Conservation (phyloP, 2,329 filamentous ascomycete genomes). For the Emergomyces pasteurianus region DNA sequence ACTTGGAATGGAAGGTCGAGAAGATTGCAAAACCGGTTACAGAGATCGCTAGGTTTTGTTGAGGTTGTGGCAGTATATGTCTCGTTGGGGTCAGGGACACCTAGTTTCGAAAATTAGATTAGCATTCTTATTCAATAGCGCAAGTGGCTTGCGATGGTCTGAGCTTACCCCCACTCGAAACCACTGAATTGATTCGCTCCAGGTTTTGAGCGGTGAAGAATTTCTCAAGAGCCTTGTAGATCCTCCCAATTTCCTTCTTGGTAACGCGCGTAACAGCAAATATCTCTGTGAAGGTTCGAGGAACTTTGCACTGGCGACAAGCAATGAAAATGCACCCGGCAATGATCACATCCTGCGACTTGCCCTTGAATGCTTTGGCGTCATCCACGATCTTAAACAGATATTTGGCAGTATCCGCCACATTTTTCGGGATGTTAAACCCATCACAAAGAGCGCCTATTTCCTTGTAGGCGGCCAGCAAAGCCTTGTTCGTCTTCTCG, state of each 20-base stretch:
- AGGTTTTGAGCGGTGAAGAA: slow-evolving; percentile 68
- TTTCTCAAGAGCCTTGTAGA: slow-evolving; percentile 85
- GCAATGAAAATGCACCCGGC: slow-evolving; percentile 97
- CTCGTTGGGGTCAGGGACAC: slow-evolving; percentile 39
- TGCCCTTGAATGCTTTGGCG: slow-evolving; percentile 86
- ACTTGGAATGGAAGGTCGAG: slow-evolving; percentile 64
- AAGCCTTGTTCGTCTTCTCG: slow-evolving; percentile 71
- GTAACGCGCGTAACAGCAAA: slow-evolving; percentile 84
- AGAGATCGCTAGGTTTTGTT: slow-evolving; percentile 72
- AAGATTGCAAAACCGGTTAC: slow-evolving; percentile 77
- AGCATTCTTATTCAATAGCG: not conserved
- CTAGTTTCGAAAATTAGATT: slow-evolving; percentile 9
- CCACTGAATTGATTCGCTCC: slow-evolving; percentile 40
- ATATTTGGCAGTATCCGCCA: slow-evolving; percentile 83
- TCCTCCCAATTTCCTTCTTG: slow-evolving; percentile 94
- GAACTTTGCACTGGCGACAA: slow-evolving; percentile 76
- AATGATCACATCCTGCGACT: slow-evolving; percentile 85
- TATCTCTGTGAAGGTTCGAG: slow-evolving; percentile 88
- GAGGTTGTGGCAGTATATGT: slow-evolving; percentile 61
- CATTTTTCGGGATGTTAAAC: slow-evolving; percentile 66
- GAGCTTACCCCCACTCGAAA: slow-evolving; percentile 44
- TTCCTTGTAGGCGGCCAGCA: slow-evolving; percentile 75
- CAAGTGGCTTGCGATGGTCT: not conserved
- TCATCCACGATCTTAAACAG: slow-evolving; percentile 93
- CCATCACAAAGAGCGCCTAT: slow-evolving; percentile 80